Evolutionary conservation across 192 early-diverging fungal genomes (phyloP).

Genomic region (Coemansia guatemalensis): DNA sequence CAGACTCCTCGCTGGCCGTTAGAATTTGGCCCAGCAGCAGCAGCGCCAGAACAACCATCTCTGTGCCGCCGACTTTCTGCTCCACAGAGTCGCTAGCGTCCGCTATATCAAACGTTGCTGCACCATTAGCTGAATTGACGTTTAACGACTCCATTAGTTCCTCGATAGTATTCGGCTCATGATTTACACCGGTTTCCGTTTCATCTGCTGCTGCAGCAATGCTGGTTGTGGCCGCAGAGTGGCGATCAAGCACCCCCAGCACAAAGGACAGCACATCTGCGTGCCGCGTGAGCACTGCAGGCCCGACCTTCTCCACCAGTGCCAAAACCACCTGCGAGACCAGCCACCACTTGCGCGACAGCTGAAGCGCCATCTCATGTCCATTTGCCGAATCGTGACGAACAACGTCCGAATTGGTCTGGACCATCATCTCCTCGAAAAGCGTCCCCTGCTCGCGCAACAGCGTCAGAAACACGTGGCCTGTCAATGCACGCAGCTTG

Average conservation of each 20-base stretch:
- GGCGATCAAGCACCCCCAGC: conserved; percentile 60
- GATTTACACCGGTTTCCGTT: not conserved
- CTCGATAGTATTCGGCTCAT: conserved; percentile 4
- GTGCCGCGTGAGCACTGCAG: conserved; percentile 71
- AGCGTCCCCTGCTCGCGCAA: conserved; percentile 65
- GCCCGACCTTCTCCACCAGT: conserved; percentile 71
- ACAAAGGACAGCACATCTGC: conserved; percentile 74
- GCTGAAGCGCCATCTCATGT: not conserved
- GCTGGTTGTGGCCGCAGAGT: conserved; percentile 12
- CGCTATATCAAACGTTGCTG: conserved; percentile 14
- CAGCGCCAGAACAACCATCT: conserved; percentile 59
- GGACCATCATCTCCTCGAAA: conserved; percentile 39
- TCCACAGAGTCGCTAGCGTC: conserved; percentile 26
- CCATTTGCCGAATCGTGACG: not conserved
- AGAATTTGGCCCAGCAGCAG: conserved; percentile 66
- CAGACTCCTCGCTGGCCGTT: conserved; percentile 49
- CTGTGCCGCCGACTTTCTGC: conserved; percentile 54
- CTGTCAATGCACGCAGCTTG: conserved; percentile 59
- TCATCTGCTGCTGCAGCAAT: not conserved
- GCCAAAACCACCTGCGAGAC: conserved; percentile 50
- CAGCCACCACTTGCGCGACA: conserved; percentile 42
- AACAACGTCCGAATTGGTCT: not conserved
- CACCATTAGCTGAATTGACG: conserved; percentile 1
- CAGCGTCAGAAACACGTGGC: conserved; percentile 75
- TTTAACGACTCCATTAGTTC: conserved; percentile 20